These are phyloP conservation scores for Lachancea meyersii DNA, from an alignment of 805 yeast genomes.

Conservation along the genomic window DNA sequence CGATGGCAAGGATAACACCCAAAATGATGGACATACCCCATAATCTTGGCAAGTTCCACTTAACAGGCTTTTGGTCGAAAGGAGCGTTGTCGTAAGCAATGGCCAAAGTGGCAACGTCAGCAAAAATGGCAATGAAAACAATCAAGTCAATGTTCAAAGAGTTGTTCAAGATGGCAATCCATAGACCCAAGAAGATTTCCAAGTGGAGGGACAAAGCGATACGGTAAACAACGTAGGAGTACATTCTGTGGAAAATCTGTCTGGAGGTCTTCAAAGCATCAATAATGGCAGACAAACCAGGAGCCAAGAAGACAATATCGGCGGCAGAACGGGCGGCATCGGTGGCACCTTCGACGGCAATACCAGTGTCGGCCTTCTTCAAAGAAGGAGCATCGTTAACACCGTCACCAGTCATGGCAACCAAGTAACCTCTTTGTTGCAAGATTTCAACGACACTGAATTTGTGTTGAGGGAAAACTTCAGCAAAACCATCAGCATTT, in stretches of 20 bases:
- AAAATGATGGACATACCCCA: conserved; percentile 93
- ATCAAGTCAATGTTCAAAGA: conserved; percentile 83
- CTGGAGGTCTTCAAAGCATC: conserved; percentile 92
- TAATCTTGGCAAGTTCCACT: conserved; percentile 94
- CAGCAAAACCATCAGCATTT: conserved; percentile 97
- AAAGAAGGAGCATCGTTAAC: conserved; percentile 96
- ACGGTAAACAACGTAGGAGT: conserved; percentile 96
- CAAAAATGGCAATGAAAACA: conserved; percentile 95
- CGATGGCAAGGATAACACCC: conserved; percentile 81
- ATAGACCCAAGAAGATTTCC: conserved; percentile 90
- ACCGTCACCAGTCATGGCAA: conserved; percentile 99
- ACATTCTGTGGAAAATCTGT: conserved; percentile 98
- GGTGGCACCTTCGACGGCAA: conserved; percentile 97
- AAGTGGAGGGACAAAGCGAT: conserved; percentile 91
- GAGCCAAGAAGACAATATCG: conserved; percentile 91
- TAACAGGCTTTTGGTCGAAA: conserved; percentile 84
- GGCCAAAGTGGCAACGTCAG: conserved; percentile 95
- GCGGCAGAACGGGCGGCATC: conserved; percentile 97
- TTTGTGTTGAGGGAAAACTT: conserved; percentile 97
- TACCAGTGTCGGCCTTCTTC: conserved; percentile 94
- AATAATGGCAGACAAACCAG: conserved; percentile 91
- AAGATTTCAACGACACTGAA: conserved; percentile 92
- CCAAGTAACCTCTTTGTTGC: conserved; percentile 93
- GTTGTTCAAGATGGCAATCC: conserved; percentile 90
- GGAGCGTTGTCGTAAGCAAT: conserved; percentile 98